These are phyloP conservation scores for Penicillium psychrosexuale DNA, from an alignment of 2,329 filamentous ascomycete species.

Conservation along the genomic window DNA sequence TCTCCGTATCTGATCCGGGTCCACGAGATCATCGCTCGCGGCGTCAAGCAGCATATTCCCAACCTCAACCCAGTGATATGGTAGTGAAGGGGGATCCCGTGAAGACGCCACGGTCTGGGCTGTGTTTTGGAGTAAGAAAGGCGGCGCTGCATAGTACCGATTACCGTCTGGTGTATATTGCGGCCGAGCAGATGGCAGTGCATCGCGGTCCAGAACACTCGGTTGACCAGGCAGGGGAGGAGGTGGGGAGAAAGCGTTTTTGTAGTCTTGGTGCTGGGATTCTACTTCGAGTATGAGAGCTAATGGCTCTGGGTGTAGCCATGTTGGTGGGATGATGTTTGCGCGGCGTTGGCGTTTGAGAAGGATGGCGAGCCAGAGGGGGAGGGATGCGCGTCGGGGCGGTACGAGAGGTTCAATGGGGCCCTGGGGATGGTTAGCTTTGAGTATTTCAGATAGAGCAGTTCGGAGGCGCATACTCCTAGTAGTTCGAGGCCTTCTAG, in stretches of 20 bases:
- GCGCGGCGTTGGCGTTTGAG: constrained; percentile 91
- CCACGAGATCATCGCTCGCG: constrained; percentile 75
- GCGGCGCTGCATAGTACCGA: constrained; percentile 56
- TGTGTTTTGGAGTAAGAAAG: constrained; percentile 75
- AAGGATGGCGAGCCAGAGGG: constrained; percentile 91
- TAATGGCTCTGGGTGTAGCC: constrained; percentile 77
- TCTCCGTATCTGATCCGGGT: constrained; percentile 69
- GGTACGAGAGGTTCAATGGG: constrained; percentile 72
- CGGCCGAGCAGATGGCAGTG: constrained; percentile 23
- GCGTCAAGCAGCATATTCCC: constrained; percentile 82
- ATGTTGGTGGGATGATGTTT: constrained; percentile 86
- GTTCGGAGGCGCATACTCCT: constrained; percentile 54
- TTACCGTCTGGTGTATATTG: constrained; percentile 41
- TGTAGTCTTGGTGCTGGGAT: constrained; percentile 60
- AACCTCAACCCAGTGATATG: constrained; percentile 94
- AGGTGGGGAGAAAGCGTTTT: constrained; percentile 71
- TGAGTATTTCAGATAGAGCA: no score
- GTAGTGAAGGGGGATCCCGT: constrained; percentile 51
- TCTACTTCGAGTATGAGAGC: constrained; percentile 76
- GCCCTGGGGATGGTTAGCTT: constrained; percentile 56
- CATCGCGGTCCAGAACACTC: constrained; percentile 24
- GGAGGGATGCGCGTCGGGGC: constrained; percentile 73
- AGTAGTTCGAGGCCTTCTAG: constrained; percentile 83
- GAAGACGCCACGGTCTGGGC: constrained; percentile 58
- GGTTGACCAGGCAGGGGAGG: constrained; percentile 60